These are phyloP conservation scores for Agrostemma githago DNA, from an alignment of 148 eudicot species.

Conservation along the genomic window DNA sequence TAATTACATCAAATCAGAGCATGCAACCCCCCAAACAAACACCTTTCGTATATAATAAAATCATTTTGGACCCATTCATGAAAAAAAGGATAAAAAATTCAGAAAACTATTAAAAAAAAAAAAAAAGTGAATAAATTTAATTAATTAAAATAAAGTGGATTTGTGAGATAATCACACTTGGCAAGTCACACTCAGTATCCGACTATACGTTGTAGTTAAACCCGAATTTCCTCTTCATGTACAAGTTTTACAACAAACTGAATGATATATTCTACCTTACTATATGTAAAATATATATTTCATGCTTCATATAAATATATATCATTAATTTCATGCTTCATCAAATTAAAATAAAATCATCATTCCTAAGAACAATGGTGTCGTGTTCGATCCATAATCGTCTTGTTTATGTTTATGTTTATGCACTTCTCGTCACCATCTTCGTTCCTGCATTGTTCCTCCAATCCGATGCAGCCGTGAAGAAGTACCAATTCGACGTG, in stretches of 20 bases:
- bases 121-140: neutral
- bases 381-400: neutral
- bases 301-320: neutral
- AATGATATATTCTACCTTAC: neutral
- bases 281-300: too few relatives aligned
- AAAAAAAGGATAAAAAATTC: neutral
- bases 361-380: neutral
- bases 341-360: too few relatives aligned
- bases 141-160: neutral
- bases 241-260: neutral
- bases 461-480: constrained; percentile 33
- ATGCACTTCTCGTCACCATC: constrained; percentile 12
- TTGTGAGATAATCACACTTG: constrained; percentile 19
- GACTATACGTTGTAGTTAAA: neutral
- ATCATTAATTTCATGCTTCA: neutral
- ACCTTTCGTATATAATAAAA: too few relatives aligned
- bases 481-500: constrained; percentile 55
- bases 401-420: neutral
- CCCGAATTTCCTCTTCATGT: neutral
- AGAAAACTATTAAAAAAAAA: too few relatives aligned
- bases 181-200: constrained; percentile 17
- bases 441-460: constrained; percentile 10
- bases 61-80: neutral
- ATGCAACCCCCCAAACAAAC: too few relatives aligned
- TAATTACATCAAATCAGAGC: too few relatives aligned